These are phyloP conservation scores for Darksidea phi DNA, from an alignment of 495 filamentous ascomycete species.

Conservation along the genomic window DNA sequence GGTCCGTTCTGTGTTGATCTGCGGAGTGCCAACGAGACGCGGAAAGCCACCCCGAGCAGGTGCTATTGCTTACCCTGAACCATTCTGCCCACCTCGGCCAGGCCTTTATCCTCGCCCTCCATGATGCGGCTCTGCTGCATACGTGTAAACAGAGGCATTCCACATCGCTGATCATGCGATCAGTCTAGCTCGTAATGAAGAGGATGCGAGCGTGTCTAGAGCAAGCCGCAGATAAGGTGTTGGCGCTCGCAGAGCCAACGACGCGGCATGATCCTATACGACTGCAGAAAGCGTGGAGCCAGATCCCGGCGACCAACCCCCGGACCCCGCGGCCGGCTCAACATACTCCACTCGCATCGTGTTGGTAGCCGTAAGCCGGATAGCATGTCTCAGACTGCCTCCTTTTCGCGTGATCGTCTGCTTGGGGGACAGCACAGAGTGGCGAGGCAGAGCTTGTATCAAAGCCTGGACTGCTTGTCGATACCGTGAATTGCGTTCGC, in stretches of 20 bases:
- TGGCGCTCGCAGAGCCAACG: slow-evolving; percentile 7
- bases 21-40: not conserved
- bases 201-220: slow-evolving; percentile 9
- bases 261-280: slow-evolving; percentile 21
- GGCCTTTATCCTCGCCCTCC: slow-evolving; percentile 15
- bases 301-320: slow-evolving; percentile 12
- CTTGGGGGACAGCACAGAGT: too few species aligned
- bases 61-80: not conserved
- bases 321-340: slow-evolving; percentile 20
- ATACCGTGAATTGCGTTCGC: too few species aligned
- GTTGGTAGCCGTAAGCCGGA: not conserved
- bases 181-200: slow-evolving; percentile 18
- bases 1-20: too few species aligned
- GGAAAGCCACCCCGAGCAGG: slow-evolving; percentile 2
- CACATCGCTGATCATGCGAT: slow-evolving; percentile 22
- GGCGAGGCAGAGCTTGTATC: too few species aligned
- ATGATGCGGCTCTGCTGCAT: slow-evolving; percentile 27
- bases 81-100: slow-evolving; percentile 1
- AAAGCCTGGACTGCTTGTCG: too few species aligned
- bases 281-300: slow-evolving; percentile 16
- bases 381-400: not conserved
- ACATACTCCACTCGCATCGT: not conserved
- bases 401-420: too few species aligned
- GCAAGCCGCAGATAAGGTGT: slow-evolving; percentile 31
- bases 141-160: not conserved